Conservation (phyloP, 108 stramenopile species). For the Cyclostephanos tholiformis region DNA sequence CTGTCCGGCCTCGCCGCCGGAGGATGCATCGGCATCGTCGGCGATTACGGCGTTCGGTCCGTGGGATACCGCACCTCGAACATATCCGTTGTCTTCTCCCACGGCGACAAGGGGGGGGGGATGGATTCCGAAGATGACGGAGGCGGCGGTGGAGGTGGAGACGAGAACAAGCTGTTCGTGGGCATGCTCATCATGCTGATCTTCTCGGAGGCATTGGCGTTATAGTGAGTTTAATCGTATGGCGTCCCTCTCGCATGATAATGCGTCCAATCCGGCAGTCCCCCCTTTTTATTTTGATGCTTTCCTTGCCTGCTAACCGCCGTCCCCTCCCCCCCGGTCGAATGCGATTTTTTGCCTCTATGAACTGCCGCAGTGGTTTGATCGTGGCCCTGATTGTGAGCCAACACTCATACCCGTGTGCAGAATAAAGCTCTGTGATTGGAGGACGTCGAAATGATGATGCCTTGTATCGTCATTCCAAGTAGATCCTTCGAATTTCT, state of each 20-base stretch:
- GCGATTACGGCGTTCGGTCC: conserved; percentile 83
- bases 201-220: conserved; percentile 83
- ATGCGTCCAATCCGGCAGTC: neutral
- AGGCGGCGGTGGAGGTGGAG: conserved; percentile 49
- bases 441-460: neutral
- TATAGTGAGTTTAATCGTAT: conserved; percentile 54
- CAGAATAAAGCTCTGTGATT: conserved; percentile 11
- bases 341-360: conserved; percentile 2
- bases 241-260: neutral
- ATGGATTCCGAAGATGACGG: conserved; percentile 62
- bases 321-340: too few species aligned
- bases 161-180: conserved; percentile 85
- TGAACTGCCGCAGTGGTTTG: conserved; percentile 47
- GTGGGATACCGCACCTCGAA: conserved; percentile 84
- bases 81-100: conserved; percentile 73
- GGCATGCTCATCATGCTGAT: conserved; percentile 66
- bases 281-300: neutral
- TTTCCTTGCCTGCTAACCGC: neutral
- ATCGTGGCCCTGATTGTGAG: conserved; percentile 74
- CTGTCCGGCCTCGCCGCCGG: conserved; percentile 82
- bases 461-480: neutral
- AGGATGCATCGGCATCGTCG: conserved; percentile 86
- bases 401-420: conserved; percentile 63
- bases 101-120: conserved; percentile 55
- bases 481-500: neutral